phyloP scores from a whole-genome alignment of 768 basidiomycete genomes.

The Calocybe cyanea region DNA sequence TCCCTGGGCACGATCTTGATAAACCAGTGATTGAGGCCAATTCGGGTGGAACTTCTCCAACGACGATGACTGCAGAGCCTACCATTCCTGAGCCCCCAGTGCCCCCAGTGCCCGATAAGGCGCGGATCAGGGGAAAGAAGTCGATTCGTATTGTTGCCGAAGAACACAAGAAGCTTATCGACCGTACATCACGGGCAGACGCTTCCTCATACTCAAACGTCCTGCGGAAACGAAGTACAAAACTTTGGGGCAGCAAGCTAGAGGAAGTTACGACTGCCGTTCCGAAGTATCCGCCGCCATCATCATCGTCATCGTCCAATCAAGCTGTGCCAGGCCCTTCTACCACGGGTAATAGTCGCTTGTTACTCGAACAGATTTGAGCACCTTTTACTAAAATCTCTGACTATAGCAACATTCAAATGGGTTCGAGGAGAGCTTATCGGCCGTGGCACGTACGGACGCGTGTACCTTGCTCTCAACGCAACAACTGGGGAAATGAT shows the following conservation, averaged over 20 bases:
- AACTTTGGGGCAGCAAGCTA: slow-evolving; percentile 90
- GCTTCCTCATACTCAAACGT: slow-evolving; percentile 43
- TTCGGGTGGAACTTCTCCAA: slow-evolving; percentile 78
- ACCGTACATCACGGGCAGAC: slow-evolving; percentile 63
- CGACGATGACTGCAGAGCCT: slow-evolving; percentile 50
- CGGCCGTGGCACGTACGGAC: slow-evolving; percentile 94
- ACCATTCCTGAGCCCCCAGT: slow-evolving; percentile 36
- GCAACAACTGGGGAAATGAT: slow-evolving; percentile 98
- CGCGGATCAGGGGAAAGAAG: slow-evolving; percentile 68
- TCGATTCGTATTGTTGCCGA: slow-evolving; percentile 91
- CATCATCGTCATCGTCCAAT: too few species aligned
- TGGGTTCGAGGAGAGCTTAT: slow-evolving; percentile 99
- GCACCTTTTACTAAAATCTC: too few species aligned
- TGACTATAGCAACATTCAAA: slow-evolving; percentile 75
- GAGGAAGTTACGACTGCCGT: slow-evolving; percentile 89
- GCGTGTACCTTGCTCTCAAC: slow-evolving; percentile 94
- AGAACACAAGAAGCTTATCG: slow-evolving; percentile 76
- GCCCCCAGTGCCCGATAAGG: slow-evolving; percentile 28
- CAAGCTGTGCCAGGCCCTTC: slow-evolving; percentile 54
- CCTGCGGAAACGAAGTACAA: slow-evolving; percentile 82
- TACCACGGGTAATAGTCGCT: slow-evolving; percentile 61
- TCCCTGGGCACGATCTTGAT: slow-evolving; percentile 94
- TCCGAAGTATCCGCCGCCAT: slow-evolving; percentile 46
- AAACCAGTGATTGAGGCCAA: slow-evolving; percentile 89
- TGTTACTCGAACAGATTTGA: background rate